These are phyloP conservation scores for Hypoxylon lienhwacheense DNA, from an alignment of 495 filamentous ascomycete genomes.

Conservation along the genomic window DNA sequence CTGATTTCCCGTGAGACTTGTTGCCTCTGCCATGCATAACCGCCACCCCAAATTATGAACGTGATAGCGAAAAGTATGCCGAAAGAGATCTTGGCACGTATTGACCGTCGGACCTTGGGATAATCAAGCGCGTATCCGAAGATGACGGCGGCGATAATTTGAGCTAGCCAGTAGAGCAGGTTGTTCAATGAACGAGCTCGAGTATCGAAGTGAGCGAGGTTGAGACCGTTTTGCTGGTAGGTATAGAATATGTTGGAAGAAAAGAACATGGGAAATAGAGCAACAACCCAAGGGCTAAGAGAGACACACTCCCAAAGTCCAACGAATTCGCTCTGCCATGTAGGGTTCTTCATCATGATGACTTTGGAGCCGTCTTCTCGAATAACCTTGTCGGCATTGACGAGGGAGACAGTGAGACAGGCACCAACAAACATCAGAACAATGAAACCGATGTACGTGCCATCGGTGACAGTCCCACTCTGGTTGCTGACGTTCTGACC, in stretches of 20 bases:
- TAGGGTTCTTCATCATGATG: slow-evolving; percentile 85
- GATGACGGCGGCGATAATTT: slow-evolving; percentile 80
- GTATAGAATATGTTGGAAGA: slow-evolving; percentile 82
- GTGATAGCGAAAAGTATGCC: slow-evolving; percentile 69
- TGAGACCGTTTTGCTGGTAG: slow-evolving; percentile 66
- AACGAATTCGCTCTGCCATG: slow-evolving; percentile 73
- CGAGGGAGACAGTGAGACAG: slow-evolving; percentile 68
- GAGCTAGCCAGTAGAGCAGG: slow-evolving; percentile 81
- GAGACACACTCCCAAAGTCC: slow-evolving; percentile 76
- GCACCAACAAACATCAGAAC: slow-evolving; percentile 80
- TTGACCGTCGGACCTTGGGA: slow-evolving; percentile 61
- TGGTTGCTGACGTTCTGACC: slow-evolving; percentile 73
- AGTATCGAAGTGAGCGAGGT: slow-evolving; percentile 74
- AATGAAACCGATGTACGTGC: slow-evolving; percentile 90
- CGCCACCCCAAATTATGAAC: slow-evolving; percentile 84
- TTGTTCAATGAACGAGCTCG: slow-evolving; percentile 83
- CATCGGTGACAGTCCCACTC: slow-evolving; percentile 67
- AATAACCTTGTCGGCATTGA: slow-evolving; percentile 73
- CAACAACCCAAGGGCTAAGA: slow-evolving; percentile 72
- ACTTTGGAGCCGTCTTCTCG: slow-evolving; percentile 79
- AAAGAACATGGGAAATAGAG: slow-evolving; percentile 88
- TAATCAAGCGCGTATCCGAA: slow-evolving; percentile 79
- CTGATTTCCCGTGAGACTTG: slow-evolving; percentile 46
- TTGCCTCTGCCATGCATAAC: slow-evolving; percentile 72
- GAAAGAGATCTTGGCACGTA: slow-evolving; percentile 75